phyloP scores from a whole-genome alignment of 2,329 filamentous ascomycete species.

The Ramularia collo-cygni region DNA sequence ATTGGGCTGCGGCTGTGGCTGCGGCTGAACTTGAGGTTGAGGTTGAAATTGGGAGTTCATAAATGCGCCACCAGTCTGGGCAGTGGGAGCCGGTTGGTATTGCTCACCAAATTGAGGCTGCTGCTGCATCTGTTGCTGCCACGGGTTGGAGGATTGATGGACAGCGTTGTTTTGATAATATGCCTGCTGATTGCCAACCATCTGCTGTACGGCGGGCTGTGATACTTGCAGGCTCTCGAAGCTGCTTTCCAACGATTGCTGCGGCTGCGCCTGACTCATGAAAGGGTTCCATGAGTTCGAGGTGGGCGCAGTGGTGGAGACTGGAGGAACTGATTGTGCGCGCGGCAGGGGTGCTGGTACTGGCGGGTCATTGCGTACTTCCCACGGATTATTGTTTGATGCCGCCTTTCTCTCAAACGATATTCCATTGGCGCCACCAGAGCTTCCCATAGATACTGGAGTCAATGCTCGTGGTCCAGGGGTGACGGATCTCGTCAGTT shows the following conservation, averaged over 20 bases:
- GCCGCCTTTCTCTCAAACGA: conserved; percentile 33
- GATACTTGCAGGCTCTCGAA: conserved; percentile 69
- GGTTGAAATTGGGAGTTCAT: conserved; percentile 32
- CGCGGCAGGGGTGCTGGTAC: conserved; percentile 26
- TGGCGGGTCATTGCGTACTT: conserved; percentile 33
- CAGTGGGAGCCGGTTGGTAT: conserved; percentile 35
- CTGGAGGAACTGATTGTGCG: conserved; percentile 29
- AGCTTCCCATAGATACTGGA: conserved; percentile 43
- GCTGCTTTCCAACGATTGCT: conserved; percentile 25
- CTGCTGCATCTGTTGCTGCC: conserved; percentile 23
- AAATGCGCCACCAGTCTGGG: conserved; percentile 44
- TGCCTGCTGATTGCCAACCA: conserved; percentile 12
- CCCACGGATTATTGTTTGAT: conserved; percentile 37
- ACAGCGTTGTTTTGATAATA: conserved; percentile 20
- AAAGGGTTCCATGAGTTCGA: conserved; percentile 63
- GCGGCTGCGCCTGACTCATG: conserved; percentile 36
- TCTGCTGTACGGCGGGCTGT: conserved; percentile 18
- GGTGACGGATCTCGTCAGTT: conserved; percentile 26
- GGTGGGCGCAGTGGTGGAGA: conserved; percentile 8
- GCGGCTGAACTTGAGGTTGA: conserved; percentile 4
- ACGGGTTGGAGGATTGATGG: conserved; percentile 24
- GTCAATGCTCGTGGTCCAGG: conserved; percentile 28
- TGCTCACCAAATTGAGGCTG: conserved; percentile 21
- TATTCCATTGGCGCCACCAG: conserved; percentile 35
- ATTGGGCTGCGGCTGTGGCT: conserved; percentile 18